Evolutionary conservation across 441 rosid species (phyloP), one percentile per base, ranked within the genome.

Genomic region (Metrosideros polymorpha): DNA sequence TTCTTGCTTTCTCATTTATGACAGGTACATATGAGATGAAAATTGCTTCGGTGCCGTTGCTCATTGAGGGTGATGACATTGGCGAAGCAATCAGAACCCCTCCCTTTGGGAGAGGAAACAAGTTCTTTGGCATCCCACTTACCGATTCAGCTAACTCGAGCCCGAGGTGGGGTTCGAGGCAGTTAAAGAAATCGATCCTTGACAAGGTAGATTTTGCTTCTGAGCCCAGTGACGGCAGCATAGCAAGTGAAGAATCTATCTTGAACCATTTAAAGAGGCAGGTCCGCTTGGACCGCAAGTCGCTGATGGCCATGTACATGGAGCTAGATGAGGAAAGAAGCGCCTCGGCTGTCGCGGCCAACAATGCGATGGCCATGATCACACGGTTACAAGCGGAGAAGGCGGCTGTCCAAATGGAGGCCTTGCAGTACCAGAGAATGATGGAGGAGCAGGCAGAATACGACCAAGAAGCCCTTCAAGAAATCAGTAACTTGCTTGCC

Each of bases 361-460:
- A 96, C 89, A 95, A 98, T 30, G 99, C 99, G 6, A 96, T 96
- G 98, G 98, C 99, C 54, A 96, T 98, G 99, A 98, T 96, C 90
- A 98, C 98, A 0, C 84, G 97, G 90, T 89, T 96, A 89, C 98
- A 96, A 87, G 97, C 97, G 7, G 99, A 98, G 91, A 98, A 96
- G 90, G 98, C 99, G 8, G 98, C 98, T 9, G 97, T 96, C 86
- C 99, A 95, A 85, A 98, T 97, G 99, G 99, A 97, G 85, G 99
- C 99, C 10, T 92, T 97, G 83, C 99, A 98, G 91, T 98, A 98
- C 86, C 98, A 95, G 90, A 95, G 99, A 88, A 94, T 98, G 99
- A 95, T 98, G 99, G 99, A 98, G 87, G 98, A 98, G 90, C 97
- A 98, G 91, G 98, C 98, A 19, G 97, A 95, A 86, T 96, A 96